Conservation (phyloP, 2,329 filamentous ascomycete species). For the Nemania sp. region DNA sequence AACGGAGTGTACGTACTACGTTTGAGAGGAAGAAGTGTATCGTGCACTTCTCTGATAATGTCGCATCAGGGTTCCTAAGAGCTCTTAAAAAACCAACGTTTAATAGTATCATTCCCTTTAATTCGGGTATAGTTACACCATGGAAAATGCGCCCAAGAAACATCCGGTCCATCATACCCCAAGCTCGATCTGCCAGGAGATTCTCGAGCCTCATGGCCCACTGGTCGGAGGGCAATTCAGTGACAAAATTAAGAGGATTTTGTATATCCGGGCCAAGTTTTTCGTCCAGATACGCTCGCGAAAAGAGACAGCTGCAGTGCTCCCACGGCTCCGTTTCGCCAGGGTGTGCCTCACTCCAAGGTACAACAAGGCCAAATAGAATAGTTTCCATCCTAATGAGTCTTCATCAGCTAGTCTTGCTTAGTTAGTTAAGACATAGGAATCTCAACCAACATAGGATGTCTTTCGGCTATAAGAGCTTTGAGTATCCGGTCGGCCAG, state of each 20-base stretch:
- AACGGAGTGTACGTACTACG: constrained; percentile 16
- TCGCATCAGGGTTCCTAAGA: not conserved
- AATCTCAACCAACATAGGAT: constrained; percentile 20
- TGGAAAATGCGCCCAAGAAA: accelerated
- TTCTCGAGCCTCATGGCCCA: constrained; percentile 1
- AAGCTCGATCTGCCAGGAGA: not conserved
- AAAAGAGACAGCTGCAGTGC: not conserved
- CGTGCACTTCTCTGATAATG: constrained; percentile 25
- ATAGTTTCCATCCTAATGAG: constrained; percentile 23
- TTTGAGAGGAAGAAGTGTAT: not conserved
- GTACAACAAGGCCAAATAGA: constrained; percentile 8
- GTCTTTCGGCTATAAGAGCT: constrained; percentile 21
- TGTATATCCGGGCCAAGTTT: too few relatives aligned
- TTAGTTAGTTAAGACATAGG: not conserved
- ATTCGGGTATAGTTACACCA: not conserved
- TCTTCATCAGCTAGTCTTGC: not conserved
- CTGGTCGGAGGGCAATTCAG: not conserved
- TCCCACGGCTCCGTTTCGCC: too few relatives aligned
- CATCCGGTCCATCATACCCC: not conserved
- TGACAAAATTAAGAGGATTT: not conserved
- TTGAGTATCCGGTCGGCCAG: constrained; percentile 23
- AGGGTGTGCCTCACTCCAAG: not conserved
- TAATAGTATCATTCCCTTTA: not conserved
- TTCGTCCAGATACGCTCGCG: not conserved
- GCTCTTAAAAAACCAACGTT: not conserved